Evolutionary conservation across 2,329 filamentous ascomycete species (phyloP), one percentile per base, ranked within the genome.

Genomic region (Colletotrichum eremochloae): DNA sequence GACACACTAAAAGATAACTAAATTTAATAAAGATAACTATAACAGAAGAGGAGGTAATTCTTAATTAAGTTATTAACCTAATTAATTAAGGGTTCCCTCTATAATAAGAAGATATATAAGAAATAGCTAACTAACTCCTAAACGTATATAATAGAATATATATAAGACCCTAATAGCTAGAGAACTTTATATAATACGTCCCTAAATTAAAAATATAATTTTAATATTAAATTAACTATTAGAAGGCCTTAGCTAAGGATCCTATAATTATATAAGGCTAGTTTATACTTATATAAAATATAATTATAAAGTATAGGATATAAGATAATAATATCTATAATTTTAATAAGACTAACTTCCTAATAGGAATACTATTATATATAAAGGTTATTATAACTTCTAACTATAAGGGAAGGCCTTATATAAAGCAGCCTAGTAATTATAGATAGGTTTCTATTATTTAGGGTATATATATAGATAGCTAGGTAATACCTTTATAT

Each of bases 11-110:
- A 38, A 24, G 11, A 36, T 31, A 50, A 24, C 12, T 15, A 61
- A 48, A 63, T 8, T 48, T 50, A 61, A 42, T n/a, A 61, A 62
- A 18, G 53, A 62, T 48, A 44, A 53, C 11, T 62, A 46, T 29
- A 63, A 33, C 31, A 40, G 36, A 63, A 62, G 24, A 53, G 40
- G 20, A 63, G 9, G 46, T 48, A 48, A 48, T 48, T 48, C 46
- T 48, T 48, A 8, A 48, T 24, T 24, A 48, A 6, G 20, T 48
- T 48, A 48, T 48, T n/a, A 48, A 48, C 3, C 46, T 48, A 48
- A 24, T 24, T 24, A 24, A 48, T 48, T 48, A 48, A 48, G 46
- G 46, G 5, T 48, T 48, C 11, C 20, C 18, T 48, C 18, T 48
- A 48, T 48, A 48, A 24, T 20, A 48, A 48, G 5, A 48, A 24